A percentile compares a stretch with the other conserved stretches of the same genome.
Conservation (phyloP, 768 basidiomycete genomes). For the Leccinum disarticulatum region DNA sequence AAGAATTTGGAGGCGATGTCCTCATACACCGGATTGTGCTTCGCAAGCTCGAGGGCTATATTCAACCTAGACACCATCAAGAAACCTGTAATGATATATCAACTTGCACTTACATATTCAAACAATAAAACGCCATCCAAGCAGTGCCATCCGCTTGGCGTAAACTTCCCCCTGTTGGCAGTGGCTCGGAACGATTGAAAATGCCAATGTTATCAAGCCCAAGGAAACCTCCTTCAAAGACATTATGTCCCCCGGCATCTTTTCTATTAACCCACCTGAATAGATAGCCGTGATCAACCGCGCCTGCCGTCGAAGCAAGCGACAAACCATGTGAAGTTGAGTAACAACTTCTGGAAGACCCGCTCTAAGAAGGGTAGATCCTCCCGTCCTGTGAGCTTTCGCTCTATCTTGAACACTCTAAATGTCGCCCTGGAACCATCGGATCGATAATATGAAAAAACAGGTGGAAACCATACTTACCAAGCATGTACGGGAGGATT, state of each 20-base stretch:
- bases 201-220: conserved; percentile 97
- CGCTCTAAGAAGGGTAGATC: conserved; percentile 93
- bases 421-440: conserved; percentile 75
- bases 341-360: conserved; percentile 94
- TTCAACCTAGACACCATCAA: conserved; percentile 63
- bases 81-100: background rate
- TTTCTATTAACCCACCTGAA: conserved; percentile 97
- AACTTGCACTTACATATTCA: conserved; percentile 74
- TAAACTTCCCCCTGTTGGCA: conserved; percentile 90
- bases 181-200: conserved; percentile 95
- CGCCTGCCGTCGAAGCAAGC: background rate
- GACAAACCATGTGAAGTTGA: conserved; percentile 93
- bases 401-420: conserved; percentile 98
- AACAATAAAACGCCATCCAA: conserved; percentile 99
- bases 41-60: conserved; percentile 96
- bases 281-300: conserved; percentile 1
- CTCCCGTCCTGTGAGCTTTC: conserved; percentile 89
- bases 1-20: conserved; percentile 99
- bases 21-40: conserved; percentile 96
- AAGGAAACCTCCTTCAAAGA: conserved; percentile 98
- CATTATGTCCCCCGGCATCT: conserved; percentile 90
- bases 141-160: conserved; percentile 98
- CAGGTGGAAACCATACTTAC: conserved; percentile 37
- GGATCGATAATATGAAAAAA: background rate
- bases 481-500: conserved; percentile 99